Percentiles rank a stretch among this genome's conserved stretches.
Evolutionary conservation across 352 stramenopile species (phyloP).

Genomic region (Phytopythium chamaehyphon): DNA sequence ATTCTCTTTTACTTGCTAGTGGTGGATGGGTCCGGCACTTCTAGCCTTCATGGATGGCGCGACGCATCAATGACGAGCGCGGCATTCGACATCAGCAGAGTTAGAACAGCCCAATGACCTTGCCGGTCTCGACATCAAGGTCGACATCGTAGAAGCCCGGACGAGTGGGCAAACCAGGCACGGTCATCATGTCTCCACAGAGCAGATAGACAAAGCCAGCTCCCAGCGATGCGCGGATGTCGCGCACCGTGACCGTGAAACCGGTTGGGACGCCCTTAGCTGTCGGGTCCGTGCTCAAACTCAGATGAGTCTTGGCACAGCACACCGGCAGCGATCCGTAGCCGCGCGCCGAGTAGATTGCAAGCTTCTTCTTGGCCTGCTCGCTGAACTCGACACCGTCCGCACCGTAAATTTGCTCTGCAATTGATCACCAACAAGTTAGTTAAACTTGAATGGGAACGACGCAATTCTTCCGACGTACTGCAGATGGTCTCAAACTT

Average conservation of each 20-base stretch:
- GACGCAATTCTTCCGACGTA: constrained; percentile 61
- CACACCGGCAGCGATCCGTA: constrained; percentile 90
- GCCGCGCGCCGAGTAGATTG: constrained; percentile 80
- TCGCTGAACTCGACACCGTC: constrained; percentile 94
- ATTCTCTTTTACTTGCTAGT: no score
- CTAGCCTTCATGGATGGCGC: neutral
- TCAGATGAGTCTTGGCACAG: constrained; percentile 99
- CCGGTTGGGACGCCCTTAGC: constrained; percentile 93
- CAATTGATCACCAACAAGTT: constrained; percentile 17
- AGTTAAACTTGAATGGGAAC: constrained; percentile 63
- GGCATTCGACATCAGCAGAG: neutral
- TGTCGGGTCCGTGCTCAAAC: constrained; percentile 92
- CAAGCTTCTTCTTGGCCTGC: constrained; percentile 92
- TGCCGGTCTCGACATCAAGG: constrained; percentile 91
- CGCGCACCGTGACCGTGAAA: constrained; percentile 93
- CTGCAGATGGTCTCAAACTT: constrained; percentile 96
- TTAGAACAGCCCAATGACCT: constrained; percentile 95
- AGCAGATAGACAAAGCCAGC: constrained; percentile 96
- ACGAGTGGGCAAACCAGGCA: constrained; percentile 97
- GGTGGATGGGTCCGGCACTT: no score
- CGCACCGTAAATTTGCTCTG: constrained; percentile 96
- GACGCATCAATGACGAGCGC: neutral
- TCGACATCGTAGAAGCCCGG: constrained; percentile 99
- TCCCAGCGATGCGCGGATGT: constrained; percentile 94
- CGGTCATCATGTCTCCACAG: constrained; percentile 98